Conservation (phyloP, 2,329 filamentous ascomycete species). For the Drechslera avenae region DNA sequence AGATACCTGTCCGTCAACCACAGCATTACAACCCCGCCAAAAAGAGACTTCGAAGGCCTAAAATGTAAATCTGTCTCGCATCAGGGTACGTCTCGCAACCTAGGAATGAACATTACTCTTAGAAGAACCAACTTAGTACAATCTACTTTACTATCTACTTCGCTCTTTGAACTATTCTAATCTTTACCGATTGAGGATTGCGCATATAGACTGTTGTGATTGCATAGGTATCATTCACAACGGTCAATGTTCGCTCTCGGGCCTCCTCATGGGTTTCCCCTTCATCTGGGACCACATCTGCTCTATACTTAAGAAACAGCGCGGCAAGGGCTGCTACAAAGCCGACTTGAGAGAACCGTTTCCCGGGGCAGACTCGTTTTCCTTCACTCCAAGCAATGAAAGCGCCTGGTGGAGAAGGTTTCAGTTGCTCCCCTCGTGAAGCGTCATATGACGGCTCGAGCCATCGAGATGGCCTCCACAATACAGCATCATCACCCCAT, state of each 20-base stretch:
- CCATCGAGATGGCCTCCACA: not conserved
- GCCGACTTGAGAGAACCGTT: slow-evolving; percentile 48
- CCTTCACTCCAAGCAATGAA: slow-evolving; percentile 40
- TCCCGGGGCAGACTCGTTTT: slow-evolving; percentile 39
- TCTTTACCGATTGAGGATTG: not conserved
- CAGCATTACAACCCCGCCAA: too few relatives aligned
- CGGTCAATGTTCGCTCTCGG: not conserved
- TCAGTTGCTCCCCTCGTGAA: not conserved
- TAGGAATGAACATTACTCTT: too few relatives aligned
- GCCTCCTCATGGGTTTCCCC: not conserved
- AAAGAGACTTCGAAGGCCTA: too few relatives aligned
- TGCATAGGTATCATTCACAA: not conserved
- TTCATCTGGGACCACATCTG: not conserved
- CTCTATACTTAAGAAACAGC: slow-evolving; percentile 5
- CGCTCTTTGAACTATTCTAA: not conserved
- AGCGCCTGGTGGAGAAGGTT: not conserved
- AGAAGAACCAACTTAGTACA: not conserved
- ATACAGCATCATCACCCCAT: not conserved
- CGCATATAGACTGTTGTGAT: slow-evolving; percentile 1
- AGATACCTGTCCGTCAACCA: too few relatives aligned
- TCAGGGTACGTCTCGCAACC: too few relatives aligned
- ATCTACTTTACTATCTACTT: not conserved
- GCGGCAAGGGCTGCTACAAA: slow-evolving; percentile 40
- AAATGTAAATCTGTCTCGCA: too few relatives aligned
- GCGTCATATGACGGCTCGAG: not conserved